These are phyloP conservation scores for Coemansia sp. DNA, from an alignment of 192 early-diverging fungal species.

Conservation along the genomic window DNA sequence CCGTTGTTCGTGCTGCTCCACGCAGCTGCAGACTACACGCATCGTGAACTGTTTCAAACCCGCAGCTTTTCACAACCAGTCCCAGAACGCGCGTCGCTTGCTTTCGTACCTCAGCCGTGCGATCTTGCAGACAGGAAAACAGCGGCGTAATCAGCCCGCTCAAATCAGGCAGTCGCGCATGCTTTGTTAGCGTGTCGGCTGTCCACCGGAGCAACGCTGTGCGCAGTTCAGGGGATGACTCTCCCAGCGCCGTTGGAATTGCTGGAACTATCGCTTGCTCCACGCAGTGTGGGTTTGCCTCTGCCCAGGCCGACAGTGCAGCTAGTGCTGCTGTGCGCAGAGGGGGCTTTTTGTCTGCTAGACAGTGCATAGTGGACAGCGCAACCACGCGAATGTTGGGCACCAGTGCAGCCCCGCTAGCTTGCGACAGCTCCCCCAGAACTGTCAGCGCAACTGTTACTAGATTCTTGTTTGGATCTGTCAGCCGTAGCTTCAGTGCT, in stretches of 20 bases:
- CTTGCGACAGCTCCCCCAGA: constrained; percentile 67
- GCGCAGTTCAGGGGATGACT: constrained; percentile 82
- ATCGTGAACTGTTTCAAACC: constrained; percentile 67
- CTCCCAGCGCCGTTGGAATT: constrained; percentile 61
- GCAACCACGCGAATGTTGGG: constrained; percentile 66
- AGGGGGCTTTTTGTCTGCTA: constrained; percentile 90
- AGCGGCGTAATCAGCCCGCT: constrained; percentile 63
- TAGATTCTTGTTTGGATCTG: constrained; percentile 91
- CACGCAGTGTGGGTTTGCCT: constrained; percentile 58
- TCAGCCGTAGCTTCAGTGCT: constrained; percentile 78
- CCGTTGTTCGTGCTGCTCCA: constrained; percentile 67
- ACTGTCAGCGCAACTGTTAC: constrained; percentile 79
- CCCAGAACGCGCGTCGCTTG: constrained; percentile 69
- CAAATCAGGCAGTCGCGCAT: constrained; percentile 59
- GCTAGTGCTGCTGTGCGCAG: constrained; percentile 74
- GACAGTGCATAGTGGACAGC: constrained; percentile 64
- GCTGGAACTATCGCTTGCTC: constrained; percentile 67
- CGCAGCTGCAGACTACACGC: constrained; percentile 69
- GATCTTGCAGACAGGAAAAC: constrained; percentile 84
- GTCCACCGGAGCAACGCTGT: constrained; percentile 87
- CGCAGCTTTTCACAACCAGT: constrained; percentile 65
- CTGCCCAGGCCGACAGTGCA: constrained; percentile 68
- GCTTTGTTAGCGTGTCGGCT: constrained; percentile 57
- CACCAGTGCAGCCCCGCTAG: constrained; percentile 85
- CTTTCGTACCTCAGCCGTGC: constrained; percentile 86